phyloP scores from a whole-genome alignment of 208 protist genomes.

The Acanthamoeba pearcei region DNA sequence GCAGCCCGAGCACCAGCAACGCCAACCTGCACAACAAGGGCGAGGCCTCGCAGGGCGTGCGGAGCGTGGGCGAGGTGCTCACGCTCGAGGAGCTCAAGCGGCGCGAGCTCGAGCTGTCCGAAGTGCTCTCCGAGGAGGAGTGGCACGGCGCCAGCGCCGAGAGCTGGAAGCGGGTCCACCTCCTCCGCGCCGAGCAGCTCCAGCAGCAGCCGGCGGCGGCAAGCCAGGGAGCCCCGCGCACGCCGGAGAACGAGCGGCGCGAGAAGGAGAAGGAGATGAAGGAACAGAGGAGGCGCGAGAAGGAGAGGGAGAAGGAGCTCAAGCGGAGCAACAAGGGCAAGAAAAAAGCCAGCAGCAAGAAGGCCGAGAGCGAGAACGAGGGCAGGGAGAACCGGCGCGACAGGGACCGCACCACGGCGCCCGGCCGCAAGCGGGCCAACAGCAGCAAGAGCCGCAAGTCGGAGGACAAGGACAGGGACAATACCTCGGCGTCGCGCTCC shows the following conservation, averaged over 20 bases:
- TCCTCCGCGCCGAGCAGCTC: background rate
- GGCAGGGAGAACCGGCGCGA: background rate
- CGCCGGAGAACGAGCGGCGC: background rate
- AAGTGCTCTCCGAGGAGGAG: conserved; percentile 45
- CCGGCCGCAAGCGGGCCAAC: conserved; percentile 44
- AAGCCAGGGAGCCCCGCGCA: background rate
- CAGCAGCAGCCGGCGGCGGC: background rate
- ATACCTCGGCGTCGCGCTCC: background rate
- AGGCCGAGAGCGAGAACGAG: conserved; percentile 55
- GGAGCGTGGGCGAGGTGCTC: background rate
- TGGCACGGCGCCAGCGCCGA: background rate
- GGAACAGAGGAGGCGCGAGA: background rate
- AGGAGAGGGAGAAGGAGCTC: background rate
- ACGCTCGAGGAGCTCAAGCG: conserved; percentile 54
- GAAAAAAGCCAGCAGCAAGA: background rate
- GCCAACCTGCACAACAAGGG: background rate
- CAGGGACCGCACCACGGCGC: background rate
- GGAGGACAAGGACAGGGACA: conserved; percentile 39
- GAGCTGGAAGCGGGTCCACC: background rate
- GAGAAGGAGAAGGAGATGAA: conserved; percentile 14
- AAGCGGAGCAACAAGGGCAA: background rate
- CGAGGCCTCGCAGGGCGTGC: background rate
- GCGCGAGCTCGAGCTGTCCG: conserved; percentile 32
- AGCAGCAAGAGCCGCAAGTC: conserved; percentile 37
- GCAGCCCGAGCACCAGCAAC: background rate